Base-by-base conservation (phyloP, 2,329 filamentous ascomycete species). In the Monosporascus sp. region DNA sequence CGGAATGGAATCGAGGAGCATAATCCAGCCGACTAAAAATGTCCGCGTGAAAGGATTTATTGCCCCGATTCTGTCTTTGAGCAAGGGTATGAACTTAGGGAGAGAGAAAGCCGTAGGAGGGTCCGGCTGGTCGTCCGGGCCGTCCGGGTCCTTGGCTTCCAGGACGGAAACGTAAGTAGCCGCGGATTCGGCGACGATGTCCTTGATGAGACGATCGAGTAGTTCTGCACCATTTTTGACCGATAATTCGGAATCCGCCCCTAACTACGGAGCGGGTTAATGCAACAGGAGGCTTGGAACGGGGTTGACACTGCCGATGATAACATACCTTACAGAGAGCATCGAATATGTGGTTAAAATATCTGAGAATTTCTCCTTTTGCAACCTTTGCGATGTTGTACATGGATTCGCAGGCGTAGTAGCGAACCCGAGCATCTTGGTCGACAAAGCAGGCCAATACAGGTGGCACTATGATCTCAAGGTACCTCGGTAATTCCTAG, bases 371-470 rank as follows among this genome's bases (percentile, higher is more conserved):
- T 73, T 99, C 94, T 38, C 95, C 94, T 73, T 99, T 99, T 56
- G 93, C 94, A 48, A 99, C 94, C 75, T 99, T 99, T 67, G 94
- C 92, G 68, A 99, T 99, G 73, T 99, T 99, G 76, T 99, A 99
- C 94, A 99, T 99, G 71, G 92, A 95, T 76, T 99, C 94, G 74
- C 94, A 99, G 24, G 94, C 94, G 74, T 99, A 99, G 72, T 99
- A 99, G 59, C 94, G 84, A 34, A 97, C 94, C 54, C 94, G 84
- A 27, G 94, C 92, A 87, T 99, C 94, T 76, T 97, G 94, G 64
- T 99, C 95, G 54, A 90, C 90, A 73, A 99, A 99, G 77, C 95
- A 99, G 50, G 94, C 94, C 46, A 99, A 81, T 5, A 99, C 94
- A 3, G 95, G 95, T 46, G 93, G 93, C 0, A 99, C 93, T 63